These are phyloP conservation scores for Vitis hybrid DNA, from an alignment of 177 flowering plant species.

Conservation along the genomic window DNA sequence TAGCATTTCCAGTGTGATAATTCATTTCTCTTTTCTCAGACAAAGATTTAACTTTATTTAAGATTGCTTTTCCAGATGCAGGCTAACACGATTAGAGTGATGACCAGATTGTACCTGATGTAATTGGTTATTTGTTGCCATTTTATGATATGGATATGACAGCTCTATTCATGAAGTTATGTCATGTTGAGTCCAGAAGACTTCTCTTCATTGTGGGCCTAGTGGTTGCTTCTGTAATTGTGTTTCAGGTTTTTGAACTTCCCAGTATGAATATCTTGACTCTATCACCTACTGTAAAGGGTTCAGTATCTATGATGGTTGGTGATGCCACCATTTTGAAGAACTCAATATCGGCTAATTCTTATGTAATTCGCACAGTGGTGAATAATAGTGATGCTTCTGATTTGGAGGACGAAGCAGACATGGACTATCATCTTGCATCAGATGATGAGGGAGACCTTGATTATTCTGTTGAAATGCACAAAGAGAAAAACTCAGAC, in stretches of 20 bases:
- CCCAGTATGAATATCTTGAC: slow-evolving; percentile 22
- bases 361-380: slow-evolving; percentile 5
- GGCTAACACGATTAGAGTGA: too few species aligned
- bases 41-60: too few species aligned
- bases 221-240: slow-evolving; percentile 15
- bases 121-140: background rate
- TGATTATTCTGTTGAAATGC: background rate
- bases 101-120: background rate
- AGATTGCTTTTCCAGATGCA: too few species aligned
- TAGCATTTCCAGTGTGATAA: too few species aligned
- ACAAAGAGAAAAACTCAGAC: slow-evolving; percentile 1
- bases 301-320: slow-evolving; percentile 10
- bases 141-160: slow-evolving; percentile 22
- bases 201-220: slow-evolving; percentile 29
- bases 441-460: slow-evolving; percentile 17
- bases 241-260: slow-evolving; percentile 28
- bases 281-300: slow-evolving; percentile 19
- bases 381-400: slow-evolving; percentile 9
- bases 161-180: slow-evolving; percentile 10
- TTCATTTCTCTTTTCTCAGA: too few species aligned
- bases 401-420: slow-evolving; percentile 2
- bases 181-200: slow-evolving; percentile 23
- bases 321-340: slow-evolving; percentile 9
- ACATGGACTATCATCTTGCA: slow-evolving; percentile 3
- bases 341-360: slow-evolving; percentile 9